phyloP scores from a whole-genome alignment of 192 early-diverging fungal species.

The Podila clonocystis region DNA sequence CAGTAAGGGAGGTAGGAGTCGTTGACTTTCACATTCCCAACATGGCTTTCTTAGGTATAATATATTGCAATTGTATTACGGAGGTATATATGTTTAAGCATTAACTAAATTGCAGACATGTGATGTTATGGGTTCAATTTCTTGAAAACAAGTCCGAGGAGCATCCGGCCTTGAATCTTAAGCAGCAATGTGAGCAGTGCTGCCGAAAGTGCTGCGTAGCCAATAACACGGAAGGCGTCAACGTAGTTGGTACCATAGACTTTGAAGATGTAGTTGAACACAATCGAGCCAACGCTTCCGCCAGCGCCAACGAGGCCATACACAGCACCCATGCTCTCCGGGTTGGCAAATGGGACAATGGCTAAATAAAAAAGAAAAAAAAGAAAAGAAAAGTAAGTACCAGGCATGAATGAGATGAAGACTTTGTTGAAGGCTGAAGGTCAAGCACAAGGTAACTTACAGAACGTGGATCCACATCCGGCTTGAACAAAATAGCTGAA shows the following conservation, averaged over 20 bases:
- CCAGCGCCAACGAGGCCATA: conserved; percentile 71
- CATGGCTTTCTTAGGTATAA: too few relatives aligned
- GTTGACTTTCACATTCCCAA: too few relatives aligned
- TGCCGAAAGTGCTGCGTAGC: conserved; percentile 46
- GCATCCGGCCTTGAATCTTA: conserved; percentile 24
- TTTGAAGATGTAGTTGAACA: conserved; percentile 64
- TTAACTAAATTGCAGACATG: not conserved
- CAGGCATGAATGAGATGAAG: not conserved
- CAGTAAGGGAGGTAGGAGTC: too few relatives aligned
- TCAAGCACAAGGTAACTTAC: conserved; percentile 7
- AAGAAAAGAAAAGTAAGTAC: not conserved
- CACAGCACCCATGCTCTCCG: conserved; percentile 54
- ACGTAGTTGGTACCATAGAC: conserved; percentile 34
- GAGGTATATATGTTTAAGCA: not conserved
- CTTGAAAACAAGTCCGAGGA: conserved; percentile 26
- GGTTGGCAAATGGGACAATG: conserved; percentile 68
- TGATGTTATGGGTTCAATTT: conserved; percentile 22
- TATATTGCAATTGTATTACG: too few relatives aligned
- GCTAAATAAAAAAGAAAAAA: not conserved
- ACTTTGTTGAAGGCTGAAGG: too few relatives aligned
- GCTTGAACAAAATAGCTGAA: conserved; percentile 68
- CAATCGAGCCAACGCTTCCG: conserved; percentile 67
- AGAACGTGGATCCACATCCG: conserved; percentile 67
- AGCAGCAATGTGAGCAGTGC: conserved; percentile 46
- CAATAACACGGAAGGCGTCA: conserved; percentile 57